Evolutionary conservation across 1,139 yeast species (phyloP).

Genomic region (Taphrina confusa): DNA sequence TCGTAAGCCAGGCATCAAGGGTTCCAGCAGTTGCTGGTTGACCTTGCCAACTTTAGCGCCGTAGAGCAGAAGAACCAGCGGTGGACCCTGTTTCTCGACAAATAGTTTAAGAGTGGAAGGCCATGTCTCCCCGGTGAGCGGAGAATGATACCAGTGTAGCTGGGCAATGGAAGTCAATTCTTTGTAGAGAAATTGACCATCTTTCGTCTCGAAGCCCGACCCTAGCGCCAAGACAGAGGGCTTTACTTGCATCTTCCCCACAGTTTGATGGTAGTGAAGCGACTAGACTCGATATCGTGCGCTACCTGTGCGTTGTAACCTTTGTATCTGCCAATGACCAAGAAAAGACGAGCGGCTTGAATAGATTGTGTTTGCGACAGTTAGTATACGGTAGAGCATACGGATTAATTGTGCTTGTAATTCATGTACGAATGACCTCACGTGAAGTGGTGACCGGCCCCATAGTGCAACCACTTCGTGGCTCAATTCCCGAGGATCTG

Average conservation of each 20-base stretch:
- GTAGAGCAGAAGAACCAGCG: neutral
- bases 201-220: neutral
- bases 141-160: constrained; percentile 5
- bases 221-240: constrained; percentile 2
- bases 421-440: no score
- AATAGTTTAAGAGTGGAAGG: neutral
- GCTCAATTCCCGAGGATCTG: no score
- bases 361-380: no score
- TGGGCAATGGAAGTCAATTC: neutral
- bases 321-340: no score
- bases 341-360: no score
- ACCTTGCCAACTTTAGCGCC: neutral
- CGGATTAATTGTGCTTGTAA: no score
- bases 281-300: no score
- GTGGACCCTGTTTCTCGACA: neutral
- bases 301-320: no score
- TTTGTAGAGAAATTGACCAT: neutral
- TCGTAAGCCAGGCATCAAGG: neutral
- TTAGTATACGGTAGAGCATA: no score
- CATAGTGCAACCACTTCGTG: no score
- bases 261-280: no score
- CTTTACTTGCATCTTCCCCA: neutral
- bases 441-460: no score
- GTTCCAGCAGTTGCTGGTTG: neutral
- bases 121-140: neutral